These are phyloP conservation scores for Pseudogymnoascus sp. DNA, from an alignment of 2,329 filamentous ascomycete species.

Conservation along the genomic window DNA sequence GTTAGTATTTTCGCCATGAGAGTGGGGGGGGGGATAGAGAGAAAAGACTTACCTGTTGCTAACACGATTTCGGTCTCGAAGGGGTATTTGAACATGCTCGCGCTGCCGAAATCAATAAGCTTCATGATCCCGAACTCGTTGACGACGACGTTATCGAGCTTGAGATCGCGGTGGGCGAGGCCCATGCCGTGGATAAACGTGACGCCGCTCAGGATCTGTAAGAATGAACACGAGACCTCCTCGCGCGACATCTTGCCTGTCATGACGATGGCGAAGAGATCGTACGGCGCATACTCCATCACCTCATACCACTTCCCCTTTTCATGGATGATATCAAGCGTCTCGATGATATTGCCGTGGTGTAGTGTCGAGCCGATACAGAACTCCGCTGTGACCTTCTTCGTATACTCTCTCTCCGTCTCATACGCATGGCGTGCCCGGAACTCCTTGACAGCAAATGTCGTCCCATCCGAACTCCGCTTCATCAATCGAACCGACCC, in stretches of 20 bases:
- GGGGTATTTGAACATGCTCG: conserved; percentile 93
- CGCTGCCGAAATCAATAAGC: conserved; percentile 97
- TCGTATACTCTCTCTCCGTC: conserved; percentile 89
- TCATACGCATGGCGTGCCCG: conserved; percentile 86
- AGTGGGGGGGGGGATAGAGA: neutral
- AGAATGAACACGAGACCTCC: conserved; percentile 81
- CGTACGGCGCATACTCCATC: conserved; percentile 96
- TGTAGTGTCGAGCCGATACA: conserved; percentile 95
- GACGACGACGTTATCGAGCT: conserved; percentile 96
- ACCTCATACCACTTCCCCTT: conserved; percentile 95
- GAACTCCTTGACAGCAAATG: conserved; percentile 98
- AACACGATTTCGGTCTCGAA: conserved; percentile 84
- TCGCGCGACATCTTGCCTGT: conserved; percentile 92
- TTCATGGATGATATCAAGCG: conserved; percentile 91
- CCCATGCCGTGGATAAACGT: conserved; percentile 94
- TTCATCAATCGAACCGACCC: conserved; percentile 93
- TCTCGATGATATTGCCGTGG: conserved; percentile 97
- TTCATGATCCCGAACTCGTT: conserved; percentile 98
- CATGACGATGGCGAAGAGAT: conserved; percentile 98
- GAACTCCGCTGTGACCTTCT: conserved; percentile 97
- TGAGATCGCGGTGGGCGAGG: conserved; percentile 86
- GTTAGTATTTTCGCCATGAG: conserved; percentile 10
- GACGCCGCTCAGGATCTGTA: conserved; percentile 91
- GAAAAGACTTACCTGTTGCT: conserved; percentile 58
- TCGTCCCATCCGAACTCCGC: conserved; percentile 80